These are phyloP conservation scores for Phlegmacium glaucopus DNA, from an alignment of 768 basidiomycete genomes.

Conservation along the genomic window DNA sequence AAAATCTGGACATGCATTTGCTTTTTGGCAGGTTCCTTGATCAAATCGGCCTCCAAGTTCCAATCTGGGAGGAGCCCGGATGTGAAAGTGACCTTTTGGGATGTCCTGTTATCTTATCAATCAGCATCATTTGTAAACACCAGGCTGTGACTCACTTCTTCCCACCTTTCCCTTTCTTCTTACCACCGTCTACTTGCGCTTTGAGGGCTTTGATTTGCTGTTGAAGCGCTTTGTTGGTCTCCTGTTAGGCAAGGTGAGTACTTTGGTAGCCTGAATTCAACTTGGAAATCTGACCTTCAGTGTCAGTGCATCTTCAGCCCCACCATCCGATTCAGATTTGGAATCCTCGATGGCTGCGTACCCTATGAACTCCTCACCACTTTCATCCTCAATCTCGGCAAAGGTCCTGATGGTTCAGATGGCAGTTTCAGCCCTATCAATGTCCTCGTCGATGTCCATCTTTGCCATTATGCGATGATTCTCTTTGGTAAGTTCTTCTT, in stretches of 20 bases:
- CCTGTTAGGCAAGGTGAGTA: neutral
- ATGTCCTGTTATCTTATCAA: neutral
- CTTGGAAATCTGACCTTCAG: constrained; percentile 5
- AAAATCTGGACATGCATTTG: constrained; percentile 1
- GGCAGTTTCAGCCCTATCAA: neutral
- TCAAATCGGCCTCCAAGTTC: neutral
- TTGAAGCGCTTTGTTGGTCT: neutral
- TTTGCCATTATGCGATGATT: neutral
- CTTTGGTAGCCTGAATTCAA: neutral
- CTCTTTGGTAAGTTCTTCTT: neutral
- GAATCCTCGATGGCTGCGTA: neutral
- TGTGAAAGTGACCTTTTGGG: constrained; percentile 2
- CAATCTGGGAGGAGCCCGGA: constrained; percentile 13
- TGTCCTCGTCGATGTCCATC: constrained; percentile 1
- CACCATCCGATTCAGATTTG: neutral
- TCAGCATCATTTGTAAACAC: constrained; percentile 1
- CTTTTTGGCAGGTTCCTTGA: constrained; percentile 2
- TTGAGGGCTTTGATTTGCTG: constrained; percentile 3
- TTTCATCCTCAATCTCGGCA: too few relatives aligned
- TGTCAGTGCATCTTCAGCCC: neutral
- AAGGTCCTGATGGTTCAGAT: too few relatives aligned
- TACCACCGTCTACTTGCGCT: neutral
- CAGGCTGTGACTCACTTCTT: too few relatives aligned
- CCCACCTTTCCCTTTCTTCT: constrained; percentile 9
- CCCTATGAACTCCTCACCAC: constrained; percentile 6